These are phyloP conservation scores for Gypsophila paniculata DNA, from an alignment of 179 eudicot species.

Conservation along the genomic window DNA sequence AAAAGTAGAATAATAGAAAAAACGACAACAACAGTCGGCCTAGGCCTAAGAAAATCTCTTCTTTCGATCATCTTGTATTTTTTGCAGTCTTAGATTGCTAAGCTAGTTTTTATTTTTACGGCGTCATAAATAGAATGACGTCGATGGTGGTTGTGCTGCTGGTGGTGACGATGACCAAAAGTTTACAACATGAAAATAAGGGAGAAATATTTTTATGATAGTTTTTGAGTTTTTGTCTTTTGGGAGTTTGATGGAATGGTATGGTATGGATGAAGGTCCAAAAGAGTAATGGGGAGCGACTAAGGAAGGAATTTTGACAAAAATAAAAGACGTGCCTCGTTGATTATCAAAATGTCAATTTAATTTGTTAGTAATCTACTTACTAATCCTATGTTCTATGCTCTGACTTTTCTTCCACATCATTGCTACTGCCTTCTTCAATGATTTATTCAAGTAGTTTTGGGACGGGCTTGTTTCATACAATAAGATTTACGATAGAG, in stretches of 20 bases:
- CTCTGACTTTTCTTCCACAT: background rate
- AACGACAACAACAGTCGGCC: background rate
- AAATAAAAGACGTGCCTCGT: slow-evolving; percentile 34
- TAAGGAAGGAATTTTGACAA: slow-evolving; percentile 23
- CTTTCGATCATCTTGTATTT: slow-evolving; percentile 19
- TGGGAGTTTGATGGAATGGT: slow-evolving; percentile 3
- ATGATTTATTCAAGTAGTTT: too few species aligned
- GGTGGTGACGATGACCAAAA: background rate
- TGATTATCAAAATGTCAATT: slow-evolving; percentile 13
- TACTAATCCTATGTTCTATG: background rate
- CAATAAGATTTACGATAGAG: too few species aligned
- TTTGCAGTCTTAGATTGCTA: background rate
- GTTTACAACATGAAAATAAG: background rate
- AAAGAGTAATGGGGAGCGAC: slow-evolving; percentile 33
- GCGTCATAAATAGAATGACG: background rate
- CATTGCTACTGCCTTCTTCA: too few species aligned
- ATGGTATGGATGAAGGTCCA: slow-evolving; percentile 11
- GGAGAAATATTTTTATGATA: background rate
- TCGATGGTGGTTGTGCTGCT: background rate
- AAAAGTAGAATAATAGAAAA: slow-evolving; percentile 16
- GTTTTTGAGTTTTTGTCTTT: background rate
- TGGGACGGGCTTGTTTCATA: too few species aligned
- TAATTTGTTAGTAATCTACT: background rate
- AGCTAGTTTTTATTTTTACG: background rate
- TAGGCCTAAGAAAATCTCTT: background rate